A percentile compares a stretch with the other conserved stretches of the same genome.
phyloP scores from a whole-genome alignment of 1,139 yeast genomes.

The Sugiyamaella grinbergsii region DNA sequence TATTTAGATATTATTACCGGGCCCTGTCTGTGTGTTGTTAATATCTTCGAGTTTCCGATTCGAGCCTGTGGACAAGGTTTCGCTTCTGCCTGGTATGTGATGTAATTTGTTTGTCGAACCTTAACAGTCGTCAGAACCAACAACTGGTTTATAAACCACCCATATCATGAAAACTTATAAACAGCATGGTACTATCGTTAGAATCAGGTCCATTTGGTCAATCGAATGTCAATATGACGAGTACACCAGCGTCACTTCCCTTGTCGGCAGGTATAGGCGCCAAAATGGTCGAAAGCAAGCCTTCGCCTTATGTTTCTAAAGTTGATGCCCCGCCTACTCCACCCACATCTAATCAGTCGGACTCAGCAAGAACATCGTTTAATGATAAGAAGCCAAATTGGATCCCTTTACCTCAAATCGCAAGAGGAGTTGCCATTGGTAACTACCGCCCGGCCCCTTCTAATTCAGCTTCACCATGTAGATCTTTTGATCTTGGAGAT shows the following conservation, averaged over 20 bases:
- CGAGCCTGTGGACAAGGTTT: background rate
- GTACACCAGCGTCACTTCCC: background rate
- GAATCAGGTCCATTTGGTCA: no score
- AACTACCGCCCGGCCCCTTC: slow-evolving; percentile 28
- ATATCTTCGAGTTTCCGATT: background rate
- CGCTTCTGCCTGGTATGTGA: background rate
- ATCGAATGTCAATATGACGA: background rate
- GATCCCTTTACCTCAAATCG: slow-evolving; percentile 45
- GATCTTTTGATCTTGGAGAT: slow-evolving; percentile 70
- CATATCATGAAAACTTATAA: background rate
- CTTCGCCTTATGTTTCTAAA: background rate
- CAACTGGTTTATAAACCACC: background rate
- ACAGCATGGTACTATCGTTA: background rate
- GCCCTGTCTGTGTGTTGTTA: background rate
- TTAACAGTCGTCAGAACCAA: background rate
- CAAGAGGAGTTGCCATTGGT: slow-evolving; percentile 37
- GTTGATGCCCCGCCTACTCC: slow-evolving; percentile 2
- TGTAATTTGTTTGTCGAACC: background rate
- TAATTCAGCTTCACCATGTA: slow-evolving; percentile 23
- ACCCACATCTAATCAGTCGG: slow-evolving; percentile 1
- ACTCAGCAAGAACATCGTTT: background rate
- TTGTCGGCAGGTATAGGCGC: background rate
- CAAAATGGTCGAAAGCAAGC: background rate
- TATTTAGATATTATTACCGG: slow-evolving; percentile 1
- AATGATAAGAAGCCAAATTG: slow-evolving; percentile 37